These are phyloP conservation scores for Ascochyta rabiei DNA, from an alignment of 2,329 filamentous ascomycete genomes.

Conservation along the genomic window DNA sequence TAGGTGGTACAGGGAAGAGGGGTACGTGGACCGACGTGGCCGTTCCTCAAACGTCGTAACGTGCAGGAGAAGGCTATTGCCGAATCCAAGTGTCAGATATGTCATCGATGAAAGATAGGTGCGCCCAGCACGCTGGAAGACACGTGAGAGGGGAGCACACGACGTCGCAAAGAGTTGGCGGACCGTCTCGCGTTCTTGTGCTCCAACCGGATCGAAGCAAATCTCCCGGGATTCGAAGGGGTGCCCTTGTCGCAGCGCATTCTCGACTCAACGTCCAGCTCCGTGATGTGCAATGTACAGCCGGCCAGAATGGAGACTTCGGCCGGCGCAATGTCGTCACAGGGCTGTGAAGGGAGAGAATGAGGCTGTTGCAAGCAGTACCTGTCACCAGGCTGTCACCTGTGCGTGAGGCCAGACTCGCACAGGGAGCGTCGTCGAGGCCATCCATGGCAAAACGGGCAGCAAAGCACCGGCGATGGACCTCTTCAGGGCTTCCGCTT, in stretches of 20 bases:
- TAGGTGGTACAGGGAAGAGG: constrained; percentile 1
- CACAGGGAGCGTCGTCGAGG: constrained; percentile 4
- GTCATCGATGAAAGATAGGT: constrained; percentile 12
- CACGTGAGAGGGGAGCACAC: constrained; percentile 9
- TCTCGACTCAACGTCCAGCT: constrained; percentile 16
- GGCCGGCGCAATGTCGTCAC: constrained; percentile 17
- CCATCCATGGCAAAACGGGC: constrained; percentile 16
- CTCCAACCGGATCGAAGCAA: constrained; percentile 15
- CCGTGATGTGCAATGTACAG: constrained; percentile 18
- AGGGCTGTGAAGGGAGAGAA: constrained; percentile 9
- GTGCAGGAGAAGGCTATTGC: constrained; percentile 3
- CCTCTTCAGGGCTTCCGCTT: constrained; percentile 9
- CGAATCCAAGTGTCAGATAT: constrained; percentile 19
- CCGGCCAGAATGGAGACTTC: constrained; percentile 12
- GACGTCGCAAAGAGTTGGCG: constrained; percentile 7
- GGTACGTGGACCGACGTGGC: constrained; percentile 30
- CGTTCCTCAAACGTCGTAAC: constrained; percentile 31
- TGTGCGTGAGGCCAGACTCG: constrained; percentile 11
- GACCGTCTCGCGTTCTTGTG: constrained; percentile 14
- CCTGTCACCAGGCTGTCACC: constrained; percentile 7
- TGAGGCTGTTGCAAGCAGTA: constrained; percentile 14
- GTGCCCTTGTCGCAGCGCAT: constrained; percentile 13
- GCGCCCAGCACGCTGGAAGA: background rate
- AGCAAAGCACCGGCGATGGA: constrained; percentile 11
- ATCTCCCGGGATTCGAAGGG: constrained; percentile 16